Evolutionary conservation across 495 filamentous ascomycete genomes (phyloP).

Genomic region (Neurospora tetrasperma): DNA sequence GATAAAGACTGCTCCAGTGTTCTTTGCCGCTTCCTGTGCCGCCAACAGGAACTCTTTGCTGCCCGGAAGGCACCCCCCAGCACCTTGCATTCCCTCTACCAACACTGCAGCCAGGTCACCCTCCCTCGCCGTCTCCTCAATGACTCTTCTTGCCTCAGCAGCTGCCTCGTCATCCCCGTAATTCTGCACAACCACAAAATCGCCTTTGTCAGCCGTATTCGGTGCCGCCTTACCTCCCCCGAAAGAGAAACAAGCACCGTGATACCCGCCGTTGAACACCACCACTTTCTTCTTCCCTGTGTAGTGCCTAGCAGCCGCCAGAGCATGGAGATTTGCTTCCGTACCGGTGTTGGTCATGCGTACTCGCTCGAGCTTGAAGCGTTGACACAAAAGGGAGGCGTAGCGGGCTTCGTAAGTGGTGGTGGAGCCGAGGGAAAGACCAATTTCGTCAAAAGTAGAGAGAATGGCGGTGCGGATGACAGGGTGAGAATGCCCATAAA

Average conservation of each 20-base stretch:
- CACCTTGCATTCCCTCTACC: slow-evolving; percentile 49
- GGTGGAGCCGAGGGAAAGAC: slow-evolving; percentile 34
- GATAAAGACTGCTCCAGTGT: slow-evolving; percentile 42
- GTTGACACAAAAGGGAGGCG: slow-evolving; percentile 29
- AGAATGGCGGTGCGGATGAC: slow-evolving; percentile 28
- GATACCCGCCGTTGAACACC: slow-evolving; percentile 44
- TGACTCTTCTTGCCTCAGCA: slow-evolving; percentile 9
- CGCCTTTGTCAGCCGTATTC: slow-evolving; percentile 27
- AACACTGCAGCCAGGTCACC: slow-evolving; percentile 42
- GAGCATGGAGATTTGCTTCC: slow-evolving; percentile 41
- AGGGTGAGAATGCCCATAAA: slow-evolving; percentile 45
- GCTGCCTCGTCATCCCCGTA: slow-evolving; percentile 41
- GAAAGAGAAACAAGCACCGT: slow-evolving; percentile 42
- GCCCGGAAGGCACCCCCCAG: slow-evolving; percentile 41
- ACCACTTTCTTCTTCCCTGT: slow-evolving; percentile 36
- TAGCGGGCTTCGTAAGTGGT: slow-evolving; percentile 29
- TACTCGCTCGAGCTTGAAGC: slow-evolving; percentile 36
- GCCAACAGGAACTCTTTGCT: slow-evolving; percentile 32
- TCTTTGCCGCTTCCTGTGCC: slow-evolving; percentile 21
- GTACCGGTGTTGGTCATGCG: slow-evolving; percentile 46
- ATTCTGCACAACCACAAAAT: slow-evolving; percentile 36
- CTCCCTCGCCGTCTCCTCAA: slow-evolving; percentile 14
- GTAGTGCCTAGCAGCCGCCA: slow-evolving; percentile 30
- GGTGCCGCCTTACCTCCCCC: slow-evolving; percentile 11
- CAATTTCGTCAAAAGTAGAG: slow-evolving; percentile 24